Base-by-base conservation (phyloP, 352 stramenopile genomes). In the Phytophthora kernoviae region DNA sequence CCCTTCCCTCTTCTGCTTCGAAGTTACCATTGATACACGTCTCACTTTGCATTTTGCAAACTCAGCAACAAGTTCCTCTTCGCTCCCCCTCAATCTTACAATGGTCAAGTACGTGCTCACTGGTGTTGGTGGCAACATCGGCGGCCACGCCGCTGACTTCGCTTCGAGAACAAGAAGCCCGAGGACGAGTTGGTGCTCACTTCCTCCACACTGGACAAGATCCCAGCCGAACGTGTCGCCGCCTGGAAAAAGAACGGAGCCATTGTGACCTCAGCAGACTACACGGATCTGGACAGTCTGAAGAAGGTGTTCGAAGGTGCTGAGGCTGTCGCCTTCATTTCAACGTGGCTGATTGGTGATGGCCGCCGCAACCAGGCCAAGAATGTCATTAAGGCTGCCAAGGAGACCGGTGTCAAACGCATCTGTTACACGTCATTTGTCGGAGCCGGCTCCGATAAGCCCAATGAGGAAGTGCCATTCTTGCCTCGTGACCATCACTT, bases 51-150 rank as follows among this genome's bases (percentile, higher is more conserved):
- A 48, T 44, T 54, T 57, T 34, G 44, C 51, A 55, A 58, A n/a
- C 39, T 63, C 36, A 32, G 18, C 32, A 63, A 17, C 59, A 68
- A 68, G 59, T 22, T 20, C 21, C 53, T 32, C 2, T 36, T 40
- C 24, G 5, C 22, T 20, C 17, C 30, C 22, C 39, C 27, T 26
- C 43, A 34, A 33, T 18, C 52, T 30, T 20, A 45, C 39, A 36
- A 72, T 72, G 64, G 47, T 58, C 58, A 72, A 72, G 58, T 72
- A 60, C 64, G 64, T 72, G 41, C 53, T 72, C 20, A 72, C 52
- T 3, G 64, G 64, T 12, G 51, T 62, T 36, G 64, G 61, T 15
- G 64, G 64, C 27, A 64, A 68, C 43, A 54, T 72, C 20, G 64
- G 64, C 47, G 14, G 58, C 41, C 17, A 55, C 44, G 64, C 64